A percentile compares a stretch with the other conserved stretches of the same genome.
phyloP scores from a whole-genome alignment of 345 rosid genomes.

The Clausena lansium region DNA sequence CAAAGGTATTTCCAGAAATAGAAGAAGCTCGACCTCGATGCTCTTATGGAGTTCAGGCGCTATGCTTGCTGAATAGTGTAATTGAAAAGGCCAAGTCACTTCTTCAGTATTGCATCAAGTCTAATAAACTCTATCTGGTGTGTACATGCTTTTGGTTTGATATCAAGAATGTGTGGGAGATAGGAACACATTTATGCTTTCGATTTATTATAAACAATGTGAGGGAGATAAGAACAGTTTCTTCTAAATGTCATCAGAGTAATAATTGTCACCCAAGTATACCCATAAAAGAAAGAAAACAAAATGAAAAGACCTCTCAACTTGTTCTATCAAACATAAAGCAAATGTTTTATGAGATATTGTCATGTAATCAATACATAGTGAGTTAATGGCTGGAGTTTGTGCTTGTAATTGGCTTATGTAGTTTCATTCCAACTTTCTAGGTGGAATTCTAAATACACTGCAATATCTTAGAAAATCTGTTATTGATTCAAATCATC shows the following conservation, averaged over 20 bases:
- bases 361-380: no score
- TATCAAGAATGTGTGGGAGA: neutral
- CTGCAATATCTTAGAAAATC: neutral
- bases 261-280: neutral
- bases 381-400: no score
- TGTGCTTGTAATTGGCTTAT: neutral
- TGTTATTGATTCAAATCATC: neutral
- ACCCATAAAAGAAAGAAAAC: neutral
- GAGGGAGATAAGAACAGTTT: neutral
- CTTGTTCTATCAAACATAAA: neutral
- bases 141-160: constrained; percentile 13
- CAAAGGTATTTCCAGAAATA: constrained; percentile 55
- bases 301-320: neutral
- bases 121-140: constrained; percentile 87
- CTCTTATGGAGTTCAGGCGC: constrained; percentile 52
- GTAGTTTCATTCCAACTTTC: neutral
- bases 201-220: neutral
- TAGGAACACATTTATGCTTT: neutral
- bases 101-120: constrained; percentile 67
- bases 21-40: constrained; percentile 80
- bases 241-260: neutral
- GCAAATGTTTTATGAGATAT: neutral
- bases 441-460: neutral
- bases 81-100: constrained; percentile 56
- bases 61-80: constrained; percentile 44